phyloP scores from a whole-genome alignment of 2,329 filamentous ascomycete genomes.

The Endoconidiophora laricicola region DNA sequence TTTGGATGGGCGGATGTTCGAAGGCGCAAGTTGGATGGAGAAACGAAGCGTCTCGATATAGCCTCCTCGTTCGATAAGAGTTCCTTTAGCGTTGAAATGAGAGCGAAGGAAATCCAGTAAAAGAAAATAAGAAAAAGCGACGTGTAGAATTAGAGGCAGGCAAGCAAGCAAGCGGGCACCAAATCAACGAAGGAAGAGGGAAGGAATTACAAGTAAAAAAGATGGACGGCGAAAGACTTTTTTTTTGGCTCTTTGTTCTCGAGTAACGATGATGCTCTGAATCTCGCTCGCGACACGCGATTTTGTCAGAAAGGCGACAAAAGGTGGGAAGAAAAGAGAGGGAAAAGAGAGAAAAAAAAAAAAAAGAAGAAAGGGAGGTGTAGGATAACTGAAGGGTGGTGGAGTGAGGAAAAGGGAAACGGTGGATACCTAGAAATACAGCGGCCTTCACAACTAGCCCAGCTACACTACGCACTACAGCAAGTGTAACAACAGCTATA shows the following conservation, averaged over 20 bases:
- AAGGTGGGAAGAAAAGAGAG: neutral
- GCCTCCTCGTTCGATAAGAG: neutral
- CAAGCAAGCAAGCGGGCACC: neutral
- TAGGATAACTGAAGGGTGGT: neutral
- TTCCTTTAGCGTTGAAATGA: neutral
- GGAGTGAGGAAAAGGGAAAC: constrained; percentile 1
- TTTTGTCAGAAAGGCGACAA: neutral
- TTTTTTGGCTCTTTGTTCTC: neutral
- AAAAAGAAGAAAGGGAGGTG: neutral
- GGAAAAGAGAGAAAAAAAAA: neutral
- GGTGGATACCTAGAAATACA: neutral
- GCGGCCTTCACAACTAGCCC: neutral
- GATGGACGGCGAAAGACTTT: no score
- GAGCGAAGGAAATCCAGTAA: neutral
- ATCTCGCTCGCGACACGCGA: constrained; percentile 3
- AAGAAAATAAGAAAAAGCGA: neutral
- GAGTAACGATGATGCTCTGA: no score
- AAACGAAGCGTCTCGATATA: neutral
- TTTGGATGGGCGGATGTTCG: no score
- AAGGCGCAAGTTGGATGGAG: no score
- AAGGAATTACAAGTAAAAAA: no score
- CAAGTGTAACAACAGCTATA: no score
- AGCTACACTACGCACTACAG: neutral
- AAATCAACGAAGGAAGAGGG: neutral
- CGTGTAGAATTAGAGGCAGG: neutral